phyloP scores from a whole-genome alignment of 176 grass and related monocot genomes.

The Secale cereale region DNA sequence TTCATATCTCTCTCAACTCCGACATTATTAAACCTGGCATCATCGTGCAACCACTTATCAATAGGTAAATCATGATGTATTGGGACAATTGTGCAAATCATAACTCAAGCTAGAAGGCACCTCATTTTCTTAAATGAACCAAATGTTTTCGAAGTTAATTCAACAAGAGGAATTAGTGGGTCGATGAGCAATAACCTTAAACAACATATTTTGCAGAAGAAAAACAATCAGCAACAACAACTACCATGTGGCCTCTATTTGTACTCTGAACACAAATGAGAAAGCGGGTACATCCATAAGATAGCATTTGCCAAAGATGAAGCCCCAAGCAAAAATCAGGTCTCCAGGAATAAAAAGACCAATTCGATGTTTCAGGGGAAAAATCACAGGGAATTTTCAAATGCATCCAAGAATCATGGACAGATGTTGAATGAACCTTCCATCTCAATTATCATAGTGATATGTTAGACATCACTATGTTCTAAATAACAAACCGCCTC shows the following conservation, averaged over 20 bases:
- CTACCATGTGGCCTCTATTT: slow-evolving; percentile 84
- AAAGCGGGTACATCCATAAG: slow-evolving; percentile 90
- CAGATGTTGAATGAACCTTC: no score
- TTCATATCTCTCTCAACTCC: slow-evolving; percentile 90
- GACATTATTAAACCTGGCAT: slow-evolving; percentile 95
- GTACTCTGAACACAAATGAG: slow-evolving; percentile 96
- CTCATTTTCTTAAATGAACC: background rate
- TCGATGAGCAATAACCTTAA: slow-evolving; percentile 53
- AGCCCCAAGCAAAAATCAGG: slow-evolving; percentile 90
- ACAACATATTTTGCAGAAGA: slow-evolving; percentile 99
- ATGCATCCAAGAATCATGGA: no score
- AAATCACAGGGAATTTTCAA: no score
- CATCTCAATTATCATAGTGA: no score
- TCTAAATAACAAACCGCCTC: no score
- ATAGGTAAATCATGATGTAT: background rate
- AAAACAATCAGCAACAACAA: slow-evolving; percentile 95
- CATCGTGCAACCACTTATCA: slow-evolving; percentile 88
- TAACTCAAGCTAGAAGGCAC: background rate
- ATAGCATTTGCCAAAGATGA: slow-evolving; percentile 84
- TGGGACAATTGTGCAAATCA: background rate
- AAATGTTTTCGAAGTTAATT: background rate
- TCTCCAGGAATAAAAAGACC: slow-evolving; percentile 57
- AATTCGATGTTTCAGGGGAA: slow-evolving; percentile 20
- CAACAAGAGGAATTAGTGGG: background rate
- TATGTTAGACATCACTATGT: no score